Conservation (phyloP, 768 basidiomycete genomes). For the Podaxis rugospora region DNA sequence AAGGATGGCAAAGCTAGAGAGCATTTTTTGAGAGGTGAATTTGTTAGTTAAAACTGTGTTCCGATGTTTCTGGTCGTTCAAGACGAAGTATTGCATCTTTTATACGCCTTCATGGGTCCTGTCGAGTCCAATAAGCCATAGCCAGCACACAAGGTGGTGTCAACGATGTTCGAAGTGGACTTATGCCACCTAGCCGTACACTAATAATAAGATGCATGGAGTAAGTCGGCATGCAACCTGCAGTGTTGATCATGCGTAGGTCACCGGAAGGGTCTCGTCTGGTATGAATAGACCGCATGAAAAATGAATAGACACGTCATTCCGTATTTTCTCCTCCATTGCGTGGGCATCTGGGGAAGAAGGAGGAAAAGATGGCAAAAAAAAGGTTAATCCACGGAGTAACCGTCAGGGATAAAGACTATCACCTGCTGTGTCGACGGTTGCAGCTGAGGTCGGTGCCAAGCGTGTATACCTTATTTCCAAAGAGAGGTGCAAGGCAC, state of each 20-base stretch:
- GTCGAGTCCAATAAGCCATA: slow-evolving; percentile 4
- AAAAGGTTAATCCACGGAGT: slow-evolving; percentile 7
- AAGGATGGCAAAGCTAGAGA: slow-evolving; percentile 1
- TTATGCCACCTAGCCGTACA: neutral
- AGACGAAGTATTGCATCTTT: neutral
- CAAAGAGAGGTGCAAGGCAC: neutral
- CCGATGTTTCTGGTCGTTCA: neutral
- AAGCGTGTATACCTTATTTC: slow-evolving; percentile 9
- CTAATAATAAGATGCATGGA: slow-evolving; percentile 8
- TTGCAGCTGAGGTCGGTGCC: neutral
- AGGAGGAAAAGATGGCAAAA: neutral
- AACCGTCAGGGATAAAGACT: neutral
- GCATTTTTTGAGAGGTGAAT: neutral
- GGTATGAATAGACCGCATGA: neutral
- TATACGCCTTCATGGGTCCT: neutral
- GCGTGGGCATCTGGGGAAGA: neutral
- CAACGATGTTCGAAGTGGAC: neutral
- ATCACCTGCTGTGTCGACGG: neutral
- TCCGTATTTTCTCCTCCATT: slow-evolving; percentile 5
- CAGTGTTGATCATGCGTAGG: neutral
- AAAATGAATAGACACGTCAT: neutral
- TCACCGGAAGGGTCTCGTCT: neutral
- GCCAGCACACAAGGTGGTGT: slow-evolving; percentile 4
- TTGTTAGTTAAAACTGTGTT: neutral
- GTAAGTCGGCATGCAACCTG: neutral